Evolutionary conservation across 2,329 filamentous ascomycete species (phyloP).

Genomic region (Xylaria sp.): DNA sequence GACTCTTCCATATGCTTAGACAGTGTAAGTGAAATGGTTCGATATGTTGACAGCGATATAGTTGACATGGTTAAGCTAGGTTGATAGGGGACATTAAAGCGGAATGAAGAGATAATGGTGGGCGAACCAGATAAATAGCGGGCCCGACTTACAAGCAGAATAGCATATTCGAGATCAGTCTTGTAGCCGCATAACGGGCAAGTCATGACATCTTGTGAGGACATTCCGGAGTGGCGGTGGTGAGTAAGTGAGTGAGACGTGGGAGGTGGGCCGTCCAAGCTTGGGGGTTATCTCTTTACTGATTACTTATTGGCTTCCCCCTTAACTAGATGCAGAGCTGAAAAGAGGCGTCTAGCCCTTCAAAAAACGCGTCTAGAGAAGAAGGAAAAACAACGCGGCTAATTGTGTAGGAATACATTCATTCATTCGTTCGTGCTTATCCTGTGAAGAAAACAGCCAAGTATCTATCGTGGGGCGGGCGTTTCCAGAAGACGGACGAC

Average conservation of each 20-base stretch:
- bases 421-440: background rate
- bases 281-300: background rate
- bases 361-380: background rate
- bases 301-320: conserved; percentile 1
- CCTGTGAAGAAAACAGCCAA: background rate
- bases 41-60: background rate
- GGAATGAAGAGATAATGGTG: background rate
- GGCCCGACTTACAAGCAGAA: conserved; percentile 50
- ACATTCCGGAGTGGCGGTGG: conserved; percentile 20
- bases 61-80: background rate
- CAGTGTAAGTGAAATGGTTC: conserved; percentile 23
- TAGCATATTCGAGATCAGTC: conserved; percentile 51
- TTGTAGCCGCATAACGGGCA: conserved; percentile 57
- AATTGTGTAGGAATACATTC: background rate
- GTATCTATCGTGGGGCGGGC: background rate
- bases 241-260: background rate
- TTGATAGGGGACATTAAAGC: background rate
- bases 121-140: background rate
- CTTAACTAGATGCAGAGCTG: background rate
- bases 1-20: conserved; percentile 49
- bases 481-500: conserved; percentile 7
- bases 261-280: background rate
- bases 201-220: conserved; percentile 29
- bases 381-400: background rate
- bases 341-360: background rate